Evolutionary conservation across 2,329 filamentous ascomycete species (phyloP).

Genomic region (Aspergillus hortae): DNA sequence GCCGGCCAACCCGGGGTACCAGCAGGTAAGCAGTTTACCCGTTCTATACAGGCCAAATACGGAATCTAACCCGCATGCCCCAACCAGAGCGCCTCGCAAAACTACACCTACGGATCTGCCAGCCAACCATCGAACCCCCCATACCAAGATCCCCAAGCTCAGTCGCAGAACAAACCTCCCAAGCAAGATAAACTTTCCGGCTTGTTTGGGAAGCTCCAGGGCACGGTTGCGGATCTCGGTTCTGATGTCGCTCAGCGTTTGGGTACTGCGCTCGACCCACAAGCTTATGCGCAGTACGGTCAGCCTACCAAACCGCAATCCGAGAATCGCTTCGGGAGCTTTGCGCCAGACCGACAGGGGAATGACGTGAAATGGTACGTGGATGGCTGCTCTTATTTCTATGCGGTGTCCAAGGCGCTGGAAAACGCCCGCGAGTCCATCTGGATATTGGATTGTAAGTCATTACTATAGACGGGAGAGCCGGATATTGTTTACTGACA

Average conservation of each 20-base stretch:
- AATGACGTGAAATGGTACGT: constrained; percentile 83
- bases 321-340: constrained; percentile 56
- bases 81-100: constrained; percentile 14
- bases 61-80: background rate
- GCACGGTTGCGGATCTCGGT: constrained; percentile 49
- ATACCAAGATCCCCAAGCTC: constrained; percentile 20
- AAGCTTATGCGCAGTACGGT: constrained; percentile 46
- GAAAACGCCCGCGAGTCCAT: constrained; percentile 74
- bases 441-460: constrained; percentile 74
- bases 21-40: constrained; percentile 1
- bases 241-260: constrained; percentile 50
- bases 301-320: constrained; percentile 31
- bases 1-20: background rate
- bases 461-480: background rate
- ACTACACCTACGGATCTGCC: constrained; percentile 23
- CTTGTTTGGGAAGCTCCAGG: constrained; percentile 55
- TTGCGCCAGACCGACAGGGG: constrained; percentile 68
- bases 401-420: constrained; percentile 74
- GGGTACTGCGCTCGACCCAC: constrained; percentile 45
- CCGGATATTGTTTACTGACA: constrained; percentile 9
- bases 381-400: constrained; percentile 80
- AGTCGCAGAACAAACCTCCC: constrained; percentile 20
- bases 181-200: constrained; percentile 41
- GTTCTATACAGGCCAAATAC: background rate
- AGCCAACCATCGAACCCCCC: constrained; percentile 22